A percentile compares a stretch with the other conserved stretches of the same genome.
Conservation (phyloP, 331 rosid genomes). For the Telfairia occidentalis region DNA sequence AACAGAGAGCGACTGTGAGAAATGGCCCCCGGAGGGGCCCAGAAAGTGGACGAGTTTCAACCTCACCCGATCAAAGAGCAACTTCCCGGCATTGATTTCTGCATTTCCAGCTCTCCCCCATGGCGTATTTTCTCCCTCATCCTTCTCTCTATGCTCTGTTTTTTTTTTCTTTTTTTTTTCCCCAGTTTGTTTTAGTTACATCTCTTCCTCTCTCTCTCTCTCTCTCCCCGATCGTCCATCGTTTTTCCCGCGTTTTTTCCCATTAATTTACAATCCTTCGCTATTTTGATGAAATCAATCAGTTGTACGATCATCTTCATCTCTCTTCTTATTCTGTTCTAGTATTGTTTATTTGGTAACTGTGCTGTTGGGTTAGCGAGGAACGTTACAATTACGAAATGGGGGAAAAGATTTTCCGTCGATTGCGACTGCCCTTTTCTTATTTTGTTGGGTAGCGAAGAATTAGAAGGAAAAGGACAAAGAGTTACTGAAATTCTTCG, state of each 20-base stretch:
- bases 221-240: neutral
- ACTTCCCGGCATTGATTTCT: constrained; percentile 67
- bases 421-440: neutral
- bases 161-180: neutral
- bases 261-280: neutral
- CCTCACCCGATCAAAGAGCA: constrained; percentile 82
- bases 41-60: constrained; percentile 39
- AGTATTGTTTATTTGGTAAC: neutral
- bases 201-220: neutral
- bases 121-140: constrained; percentile 44
- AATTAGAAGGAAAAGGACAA: neutral
- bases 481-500: neutral
- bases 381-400: neutral
- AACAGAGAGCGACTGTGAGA: neutral
- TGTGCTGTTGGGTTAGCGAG: neutral
- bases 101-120: constrained; percentile 59
- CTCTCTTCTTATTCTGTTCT: neutral
- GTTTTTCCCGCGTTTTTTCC: neutral
- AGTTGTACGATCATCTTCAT: neutral
- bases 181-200: neutral
- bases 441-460: neutral
- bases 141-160: constrained; percentile 4
- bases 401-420: neutral
- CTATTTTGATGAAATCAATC: neutral
- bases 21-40: constrained; percentile 34